Base-by-base conservation (phyloP, 1,284 basidiomycete species). In the Schizopora paradoxa region DNA sequence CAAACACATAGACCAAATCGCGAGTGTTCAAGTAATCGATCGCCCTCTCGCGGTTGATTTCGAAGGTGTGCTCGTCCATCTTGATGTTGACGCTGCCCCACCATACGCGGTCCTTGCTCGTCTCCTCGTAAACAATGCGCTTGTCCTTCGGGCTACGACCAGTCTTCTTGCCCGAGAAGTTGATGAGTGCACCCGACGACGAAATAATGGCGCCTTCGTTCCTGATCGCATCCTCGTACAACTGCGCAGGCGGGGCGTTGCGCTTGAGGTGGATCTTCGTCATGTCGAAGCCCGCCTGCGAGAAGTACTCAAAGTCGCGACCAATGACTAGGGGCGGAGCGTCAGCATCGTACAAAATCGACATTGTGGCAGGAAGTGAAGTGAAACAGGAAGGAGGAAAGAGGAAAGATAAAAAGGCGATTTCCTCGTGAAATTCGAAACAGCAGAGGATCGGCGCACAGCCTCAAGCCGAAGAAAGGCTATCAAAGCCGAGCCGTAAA, bases 1-100 rank as follows among this genome's bases (percentile, higher is more conserved):
- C 95, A 62, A 99, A 97, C 58, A 99, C 93, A 67, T 99, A 99
- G 64, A 99, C 96, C 63, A 97, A 93, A 58, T 99, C 94, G 48
- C 92, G 84, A 36, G 96, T 99, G 73, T 99, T 99, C 58, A 99
- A 78, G 70, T 96, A 99, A 72, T 99, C 96, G 67, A 99, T 99
- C 51, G 96, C 95, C 69, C 95, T 91, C 69, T 99, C 96, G 51
- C 96, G 91, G 72, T 99, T 99, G 70, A 99, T 99, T 72, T 99
- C 96, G 57, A 99, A 99, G 11, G 95, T 99, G 77, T 99, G 86
- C 60, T 90, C 90, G 63, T 97, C 95, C 85, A 98, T 89, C 78
- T 96, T 96, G 73, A 99, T 99, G 76, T 99, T 99, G 60, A 99
- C 94, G 44, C 91, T 89, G 36, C 96, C 95, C 96, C 96, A 99